Percentiles rank a stretch among this genome's conserved stretches.
These are phyloP conservation scores for Hyphopichia wangnamkhiaoensis DNA, from an alignment of 1,139 yeast genomes.

Conservation along the genomic window DNA sequence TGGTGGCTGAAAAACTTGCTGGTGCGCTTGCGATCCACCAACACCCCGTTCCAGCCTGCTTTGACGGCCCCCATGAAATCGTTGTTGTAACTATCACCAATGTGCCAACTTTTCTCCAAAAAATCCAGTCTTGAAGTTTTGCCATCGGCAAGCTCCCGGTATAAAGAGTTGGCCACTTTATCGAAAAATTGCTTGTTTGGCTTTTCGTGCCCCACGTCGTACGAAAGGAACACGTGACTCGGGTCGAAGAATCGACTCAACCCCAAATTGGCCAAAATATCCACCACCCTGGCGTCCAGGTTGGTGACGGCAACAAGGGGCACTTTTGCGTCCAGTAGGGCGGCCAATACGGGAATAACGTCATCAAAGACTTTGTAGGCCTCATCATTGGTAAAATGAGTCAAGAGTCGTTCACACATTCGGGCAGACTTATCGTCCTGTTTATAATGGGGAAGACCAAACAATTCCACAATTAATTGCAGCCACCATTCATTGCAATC, in stretches of 20 bases:
- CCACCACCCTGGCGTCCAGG: conserved; percentile 55
- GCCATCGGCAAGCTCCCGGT: conserved; percentile 6
- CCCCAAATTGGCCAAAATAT: conserved; percentile 48
- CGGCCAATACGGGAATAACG: conserved; percentile 47
- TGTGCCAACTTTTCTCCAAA: conserved; percentile 53
- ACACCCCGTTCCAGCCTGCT: conserved; percentile 65
- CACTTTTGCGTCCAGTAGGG: conserved; percentile 31
- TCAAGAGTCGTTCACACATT: conserved; percentile 41
- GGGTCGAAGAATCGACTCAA: conserved; percentile 38
- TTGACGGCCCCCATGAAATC: conserved; percentile 54
- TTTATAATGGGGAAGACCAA: conserved; percentile 28
- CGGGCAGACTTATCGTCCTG: conserved; percentile 18
- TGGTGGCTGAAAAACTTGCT: conserved; percentile 22
- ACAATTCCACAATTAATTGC: conserved; percentile 44
- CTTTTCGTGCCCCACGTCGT: conserved; percentile 53
- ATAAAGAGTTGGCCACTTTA: conserved; percentile 23
- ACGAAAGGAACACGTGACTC: conserved; percentile 48
- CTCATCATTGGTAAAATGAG: conserved; percentile 46
- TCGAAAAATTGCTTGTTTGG: conserved; percentile 53
- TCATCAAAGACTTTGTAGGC: conserved; percentile 60
- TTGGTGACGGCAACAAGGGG: conserved; percentile 54
- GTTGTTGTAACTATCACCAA: conserved; percentile 60
- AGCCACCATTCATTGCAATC: conserved; percentile 60
- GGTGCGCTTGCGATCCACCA: conserved; percentile 43
- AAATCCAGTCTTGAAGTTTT: conserved; percentile 10